A percentile compares a stretch with the other conserved stretches of the same genome.
Conservation (phyloP, 2,329 filamentous ascomycete species). For the Fusarium algeriense region DNA sequence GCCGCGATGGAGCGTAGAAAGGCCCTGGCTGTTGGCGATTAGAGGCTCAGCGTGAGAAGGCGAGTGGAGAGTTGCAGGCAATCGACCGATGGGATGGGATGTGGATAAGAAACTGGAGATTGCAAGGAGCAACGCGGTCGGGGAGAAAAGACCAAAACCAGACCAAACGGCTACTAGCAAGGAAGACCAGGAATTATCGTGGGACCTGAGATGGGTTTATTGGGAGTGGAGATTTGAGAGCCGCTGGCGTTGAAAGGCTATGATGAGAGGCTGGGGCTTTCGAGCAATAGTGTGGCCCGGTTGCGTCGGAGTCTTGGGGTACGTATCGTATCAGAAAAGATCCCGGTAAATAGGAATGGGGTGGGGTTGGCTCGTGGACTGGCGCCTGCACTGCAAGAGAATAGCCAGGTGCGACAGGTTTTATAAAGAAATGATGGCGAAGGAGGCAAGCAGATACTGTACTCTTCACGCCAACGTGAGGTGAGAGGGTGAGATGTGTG, state of each 20-base stretch:
- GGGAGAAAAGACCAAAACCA: slow-evolving; percentile 38
- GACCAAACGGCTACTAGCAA: slow-evolving; percentile 47
- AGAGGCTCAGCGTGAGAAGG: slow-evolving; percentile 46
- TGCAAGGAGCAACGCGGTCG: slow-evolving; percentile 39
- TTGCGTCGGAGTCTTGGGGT: slow-evolving; percentile 44
- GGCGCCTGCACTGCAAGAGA: slow-evolving; percentile 33
- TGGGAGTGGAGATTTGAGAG: slow-evolving; percentile 47
- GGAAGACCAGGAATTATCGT: slow-evolving; percentile 42
- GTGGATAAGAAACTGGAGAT: slow-evolving; percentile 33
- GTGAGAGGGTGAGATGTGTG: slow-evolving; percentile 25
- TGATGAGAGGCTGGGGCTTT: slow-evolving; percentile 47
- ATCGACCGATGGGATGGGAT: slow-evolving; percentile 46
- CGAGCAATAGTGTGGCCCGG: slow-evolving; percentile 41
- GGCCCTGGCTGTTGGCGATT: slow-evolving; percentile 39
- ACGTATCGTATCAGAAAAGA: slow-evolving; percentile 36
- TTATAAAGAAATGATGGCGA: slow-evolving; percentile 33
- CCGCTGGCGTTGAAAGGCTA: slow-evolving; percentile 29
- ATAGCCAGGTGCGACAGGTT: slow-evolving; percentile 19
- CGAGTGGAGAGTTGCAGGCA: slow-evolving; percentile 40
- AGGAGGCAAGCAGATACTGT: slow-evolving; percentile 17
- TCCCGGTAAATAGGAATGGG: slow-evolving; percentile 23
- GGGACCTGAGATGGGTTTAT: slow-evolving; percentile 45
- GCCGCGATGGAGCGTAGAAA: slow-evolving; percentile 38
- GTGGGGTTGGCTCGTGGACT: slow-evolving; percentile 37
- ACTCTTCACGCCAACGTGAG: slow-evolving; percentile 23